These are phyloP conservation scores for Leccinum truebloodii DNA, from an alignment of 768 basidiomycete species.

Conservation along the genomic window DNA sequence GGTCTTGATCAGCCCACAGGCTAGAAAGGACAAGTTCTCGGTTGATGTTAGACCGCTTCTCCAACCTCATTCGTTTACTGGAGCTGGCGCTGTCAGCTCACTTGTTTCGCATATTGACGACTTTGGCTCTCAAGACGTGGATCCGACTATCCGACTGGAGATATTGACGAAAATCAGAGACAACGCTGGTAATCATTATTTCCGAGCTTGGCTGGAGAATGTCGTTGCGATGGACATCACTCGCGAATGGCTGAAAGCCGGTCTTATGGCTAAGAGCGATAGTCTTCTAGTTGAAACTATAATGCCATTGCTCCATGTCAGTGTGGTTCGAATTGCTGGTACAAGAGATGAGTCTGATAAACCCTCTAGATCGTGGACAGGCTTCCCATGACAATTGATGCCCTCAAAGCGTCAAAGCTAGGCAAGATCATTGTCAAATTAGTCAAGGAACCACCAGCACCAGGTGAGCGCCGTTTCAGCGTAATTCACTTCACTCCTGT, in stretches of 20 bases:
- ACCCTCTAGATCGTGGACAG: constrained; percentile 71
- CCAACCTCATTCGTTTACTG: constrained; percentile 58
- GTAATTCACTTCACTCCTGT: constrained; percentile 19
- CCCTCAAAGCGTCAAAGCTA: constrained; percentile 69
- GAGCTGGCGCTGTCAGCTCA: constrained; percentile 65
- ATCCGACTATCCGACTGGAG: constrained; percentile 64
- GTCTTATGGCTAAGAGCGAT: constrained; percentile 56
- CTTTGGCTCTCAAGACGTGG: constrained; percentile 64
- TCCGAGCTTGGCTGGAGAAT: constrained; percentile 84
- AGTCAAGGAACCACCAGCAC: constrained; percentile 69
- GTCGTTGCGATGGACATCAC: constrained; percentile 72
- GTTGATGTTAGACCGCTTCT: constrained; percentile 56
- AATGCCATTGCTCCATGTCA: constrained; percentile 86
- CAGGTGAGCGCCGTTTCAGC: constrained; percentile 63
- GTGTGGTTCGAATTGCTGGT: constrained; percentile 35
- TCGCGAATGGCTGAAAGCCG: constrained; percentile 80
- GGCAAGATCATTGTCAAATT: constrained; percentile 80
- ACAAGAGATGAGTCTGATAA: constrained; percentile 21
- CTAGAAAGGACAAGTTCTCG: constrained; percentile 56
- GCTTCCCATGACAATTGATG: constrained; percentile 70
- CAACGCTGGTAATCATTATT: constrained; percentile 83
- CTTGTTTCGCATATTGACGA: constrained; percentile 59
- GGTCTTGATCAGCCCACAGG: constrained; percentile 45
- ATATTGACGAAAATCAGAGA: constrained; percentile 81
- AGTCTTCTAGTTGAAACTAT: constrained; percentile 65